These are phyloP conservation scores for Heterobasidion occidentale DNA, from an alignment of 1,284 basidiomycete species.

Conservation along the genomic window DNA sequence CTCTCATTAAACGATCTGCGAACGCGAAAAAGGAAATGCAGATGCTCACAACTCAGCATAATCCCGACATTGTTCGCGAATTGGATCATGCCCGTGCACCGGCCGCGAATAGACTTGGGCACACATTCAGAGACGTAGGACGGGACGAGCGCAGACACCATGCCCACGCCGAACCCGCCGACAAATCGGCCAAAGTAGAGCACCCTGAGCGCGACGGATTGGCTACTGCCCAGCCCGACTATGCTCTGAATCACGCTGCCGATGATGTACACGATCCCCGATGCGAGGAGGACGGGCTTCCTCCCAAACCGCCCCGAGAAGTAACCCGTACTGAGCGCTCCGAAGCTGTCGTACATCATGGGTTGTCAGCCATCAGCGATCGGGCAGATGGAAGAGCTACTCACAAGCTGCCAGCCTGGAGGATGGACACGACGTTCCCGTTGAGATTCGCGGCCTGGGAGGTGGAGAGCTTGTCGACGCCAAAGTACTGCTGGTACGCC, in stretches of 20 bases:
- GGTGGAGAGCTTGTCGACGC: conserved; percentile 27
- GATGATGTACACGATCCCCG: conserved; percentile 46
- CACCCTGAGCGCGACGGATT: conserved; percentile 28
- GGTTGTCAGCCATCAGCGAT: not conserved
- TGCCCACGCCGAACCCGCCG: conserved; percentile 40
- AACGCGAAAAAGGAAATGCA: not conserved
- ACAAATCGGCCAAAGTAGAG: conserved; percentile 43
- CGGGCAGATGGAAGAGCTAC: conserved; percentile 17
- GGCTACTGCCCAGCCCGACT: conserved; percentile 32
- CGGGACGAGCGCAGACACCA: conserved; percentile 47
- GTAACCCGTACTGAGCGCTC: conserved; percentile 33
- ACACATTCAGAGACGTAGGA: conserved; percentile 53
- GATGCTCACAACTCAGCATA: conserved; percentile 38
- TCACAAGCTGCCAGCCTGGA: conserved; percentile 54
- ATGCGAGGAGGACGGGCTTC: conserved; percentile 37
- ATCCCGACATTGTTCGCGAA: conserved; percentile 41
- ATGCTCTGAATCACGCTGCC: conserved; percentile 47
- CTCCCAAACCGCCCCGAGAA: conserved; percentile 36
- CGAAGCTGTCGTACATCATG: conserved; percentile 26
- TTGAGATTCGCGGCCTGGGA: conserved; percentile 29
- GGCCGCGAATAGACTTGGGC: conserved; percentile 46
- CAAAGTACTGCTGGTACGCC: conserved; percentile 41
- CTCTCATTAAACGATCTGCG: not conserved
- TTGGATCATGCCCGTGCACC: conserved; percentile 51
- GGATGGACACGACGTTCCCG: conserved; percentile 50